phyloP scores from a whole-genome alignment of 495 filamentous ascomycete species.

The Amniculicola lignicola region DNA sequence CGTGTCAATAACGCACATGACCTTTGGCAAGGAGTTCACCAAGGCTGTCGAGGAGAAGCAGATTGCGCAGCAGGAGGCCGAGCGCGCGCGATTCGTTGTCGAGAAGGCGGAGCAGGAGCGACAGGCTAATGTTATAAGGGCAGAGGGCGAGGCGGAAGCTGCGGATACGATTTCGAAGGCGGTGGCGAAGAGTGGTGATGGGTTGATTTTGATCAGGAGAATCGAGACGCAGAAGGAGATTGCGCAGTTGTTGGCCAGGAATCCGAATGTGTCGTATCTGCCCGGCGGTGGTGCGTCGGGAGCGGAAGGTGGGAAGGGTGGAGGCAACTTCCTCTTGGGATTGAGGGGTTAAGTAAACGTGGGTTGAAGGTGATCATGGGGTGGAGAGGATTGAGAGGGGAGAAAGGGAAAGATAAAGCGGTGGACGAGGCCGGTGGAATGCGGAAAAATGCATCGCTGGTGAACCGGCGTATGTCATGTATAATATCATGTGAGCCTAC shows the following conservation, averaged over 20 bases:
- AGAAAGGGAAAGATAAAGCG: too few species aligned
- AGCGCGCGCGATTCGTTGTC: slow-evolving; percentile 95
- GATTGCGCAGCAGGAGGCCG: slow-evolving; percentile 98
- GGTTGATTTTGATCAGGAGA: slow-evolving; percentile 88
- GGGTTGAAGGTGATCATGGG: background rate
- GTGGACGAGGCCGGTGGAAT: too few species aligned
- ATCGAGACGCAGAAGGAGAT: slow-evolving; percentile 98
- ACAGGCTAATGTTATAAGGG: slow-evolving; percentile 95
- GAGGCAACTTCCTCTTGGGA: slow-evolving; percentile 65
- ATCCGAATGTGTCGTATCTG: slow-evolving; percentile 95
- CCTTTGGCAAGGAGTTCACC: slow-evolving; percentile 99
- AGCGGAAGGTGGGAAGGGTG: slow-evolving; percentile 53
- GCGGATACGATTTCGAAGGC: slow-evolving; percentile 92
- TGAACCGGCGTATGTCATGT: slow-evolving; percentile 17
- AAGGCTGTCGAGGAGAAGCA: slow-evolving; percentile 99
- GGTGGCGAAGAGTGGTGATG: slow-evolving; percentile 87
- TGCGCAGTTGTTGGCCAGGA: slow-evolving; percentile 79
- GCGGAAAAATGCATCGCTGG: slow-evolving; percentile 20
- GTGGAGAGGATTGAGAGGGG: background rate
- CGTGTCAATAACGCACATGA: slow-evolving; percentile 99
- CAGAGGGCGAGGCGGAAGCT: slow-evolving; percentile 94
- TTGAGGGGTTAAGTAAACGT: slow-evolving; percentile 44
- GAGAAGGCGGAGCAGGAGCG: slow-evolving; percentile 98
- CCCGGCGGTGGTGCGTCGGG: slow-evolving; percentile 66
- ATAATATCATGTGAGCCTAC: slow-evolving; percentile 25